phyloP scores from a whole-genome alignment of 306 rosid genomes.

The Acmispon strigosus region DNA sequence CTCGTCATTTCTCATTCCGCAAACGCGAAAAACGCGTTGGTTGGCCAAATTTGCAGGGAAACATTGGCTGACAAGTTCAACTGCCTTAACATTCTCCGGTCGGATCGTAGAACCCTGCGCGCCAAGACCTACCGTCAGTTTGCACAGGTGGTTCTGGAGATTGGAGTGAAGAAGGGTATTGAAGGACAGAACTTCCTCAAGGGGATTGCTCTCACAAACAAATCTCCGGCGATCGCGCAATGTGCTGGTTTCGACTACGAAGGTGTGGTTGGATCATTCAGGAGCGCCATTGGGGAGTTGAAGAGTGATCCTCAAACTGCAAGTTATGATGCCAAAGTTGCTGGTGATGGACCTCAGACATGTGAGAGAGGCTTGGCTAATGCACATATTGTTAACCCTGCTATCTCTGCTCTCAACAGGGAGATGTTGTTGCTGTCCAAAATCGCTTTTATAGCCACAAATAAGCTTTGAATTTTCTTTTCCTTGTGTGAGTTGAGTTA shows the following conservation, averaged over 20 bases:
- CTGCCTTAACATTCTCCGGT: background rate
- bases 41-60: background rate
- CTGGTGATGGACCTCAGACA: background rate
- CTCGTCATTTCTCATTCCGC: background rate
- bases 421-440: background rate
- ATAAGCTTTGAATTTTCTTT: background rate
- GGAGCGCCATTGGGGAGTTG: background rate
- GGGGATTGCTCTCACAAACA: background rate
- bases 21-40: background rate
- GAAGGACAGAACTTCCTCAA: background rate
- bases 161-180: background rate
- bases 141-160: background rate
- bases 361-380: slow-evolving; percentile 1
- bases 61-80: background rate
- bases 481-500: no score
- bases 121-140: background rate
- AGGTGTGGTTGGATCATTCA: background rate
- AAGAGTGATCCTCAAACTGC: slow-evolving; percentile 10
- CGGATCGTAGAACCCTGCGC: background rate
- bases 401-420: slow-evolving; percentile 1
- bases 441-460: background rate
- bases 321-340: slow-evolving; percentile 25
- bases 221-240: background rate
- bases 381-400: background rate
- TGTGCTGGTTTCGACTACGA: slow-evolving; percentile 14